Evolutionary conservation across 306 rosid genomes (phyloP).

Genomic region (Prunus davidiana): DNA sequence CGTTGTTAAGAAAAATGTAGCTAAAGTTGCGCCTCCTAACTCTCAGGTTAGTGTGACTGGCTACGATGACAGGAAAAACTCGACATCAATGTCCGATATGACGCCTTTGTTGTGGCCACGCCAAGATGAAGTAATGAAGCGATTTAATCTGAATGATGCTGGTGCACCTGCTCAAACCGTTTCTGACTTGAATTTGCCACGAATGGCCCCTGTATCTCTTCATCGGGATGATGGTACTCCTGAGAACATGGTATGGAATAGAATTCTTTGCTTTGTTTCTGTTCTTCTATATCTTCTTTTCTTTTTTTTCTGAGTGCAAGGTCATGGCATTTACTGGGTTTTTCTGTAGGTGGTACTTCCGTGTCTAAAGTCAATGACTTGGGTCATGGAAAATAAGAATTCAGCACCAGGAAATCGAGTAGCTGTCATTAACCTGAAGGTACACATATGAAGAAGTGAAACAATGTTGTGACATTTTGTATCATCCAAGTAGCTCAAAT

Average conservation of each 20-base stretch:
- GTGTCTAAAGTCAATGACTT: slow-evolving; percentile 89
- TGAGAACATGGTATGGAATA: slow-evolving; percentile 58
- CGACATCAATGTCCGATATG: slow-evolving; percentile 49
- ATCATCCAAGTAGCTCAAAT: not conserved
- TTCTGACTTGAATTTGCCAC: slow-evolving; percentile 81
- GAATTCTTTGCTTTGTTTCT: slow-evolving; percentile 7
- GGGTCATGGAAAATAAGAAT: slow-evolving; percentile 96
- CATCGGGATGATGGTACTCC: slow-evolving; percentile 79
- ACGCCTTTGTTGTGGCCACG: slow-evolving; percentile 89
- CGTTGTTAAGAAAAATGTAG: slow-evolving; percentile 55
- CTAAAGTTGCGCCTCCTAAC: slow-evolving; percentile 65
- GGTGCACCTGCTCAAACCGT: slow-evolving; percentile 59
- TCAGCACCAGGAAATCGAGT: slow-evolving; percentile 72
- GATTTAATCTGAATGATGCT: slow-evolving; percentile 76
- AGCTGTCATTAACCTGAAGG: slow-evolving; percentile 88
- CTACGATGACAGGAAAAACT: slow-evolving; percentile 59
- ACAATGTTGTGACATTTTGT: slow-evolving; percentile 10
- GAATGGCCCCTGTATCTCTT: slow-evolving; percentile 84
- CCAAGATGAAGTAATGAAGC: slow-evolving; percentile 68
- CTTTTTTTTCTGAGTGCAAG: not conserved
- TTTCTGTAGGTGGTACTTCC: slow-evolving; percentile 73
- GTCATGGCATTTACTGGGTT: slow-evolving; percentile 26
- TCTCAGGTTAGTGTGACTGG: slow-evolving; percentile 49
- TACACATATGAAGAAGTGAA: slow-evolving; percentile 28
- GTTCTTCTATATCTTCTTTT: not conserved